Evolutionary conservation across 169 alveolate genomes (phyloP).

Genomic region (Eimeria falciformis): DNA sequence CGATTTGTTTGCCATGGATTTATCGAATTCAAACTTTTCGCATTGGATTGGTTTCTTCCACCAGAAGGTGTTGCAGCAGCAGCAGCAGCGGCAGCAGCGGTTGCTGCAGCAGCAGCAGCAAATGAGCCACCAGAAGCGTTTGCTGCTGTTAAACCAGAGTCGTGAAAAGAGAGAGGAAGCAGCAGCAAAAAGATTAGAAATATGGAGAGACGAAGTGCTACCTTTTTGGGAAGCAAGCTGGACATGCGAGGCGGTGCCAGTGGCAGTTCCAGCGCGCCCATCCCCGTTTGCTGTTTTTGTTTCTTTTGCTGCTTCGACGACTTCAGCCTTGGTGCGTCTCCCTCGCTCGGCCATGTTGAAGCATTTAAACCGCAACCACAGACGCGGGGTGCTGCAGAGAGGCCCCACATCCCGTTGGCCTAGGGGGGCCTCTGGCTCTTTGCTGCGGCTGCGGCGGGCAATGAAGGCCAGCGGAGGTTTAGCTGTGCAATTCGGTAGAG

Average conservation of each 20-base stretch:
- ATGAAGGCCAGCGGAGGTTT: neutral
- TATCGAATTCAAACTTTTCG: conserved; percentile 1
- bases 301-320: conserved; percentile 14
- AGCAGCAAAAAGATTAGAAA: conserved; percentile 23
- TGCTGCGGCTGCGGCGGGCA: neutral
- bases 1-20: conserved; percentile 40
- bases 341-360: conserved; percentile 30
- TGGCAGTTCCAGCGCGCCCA: neutral
- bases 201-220: conserved; percentile 56
- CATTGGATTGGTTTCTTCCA: conserved; percentile 54
- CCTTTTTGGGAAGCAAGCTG: conserved; percentile 69
- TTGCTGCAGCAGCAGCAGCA: conserved; percentile 37
- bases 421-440: neutral
- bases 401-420: neutral
- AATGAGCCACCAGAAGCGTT: conserved; percentile 15
- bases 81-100: conserved; percentile 54
- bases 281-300: conserved; percentile 43
- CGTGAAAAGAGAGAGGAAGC: conserved; percentile 27
- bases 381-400: neutral
- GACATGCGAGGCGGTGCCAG: conserved; percentile 61
- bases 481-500: neutral
- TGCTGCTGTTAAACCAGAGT: conserved; percentile 5
- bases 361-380: conserved; percentile 38
- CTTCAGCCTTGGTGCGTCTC: conserved; percentile 1
- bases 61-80: conserved; percentile 51